These are phyloP conservation scores for Leersia perrieri DNA, from an alignment of 176 grass and related monocot species.

Conservation along the genomic window DNA sequence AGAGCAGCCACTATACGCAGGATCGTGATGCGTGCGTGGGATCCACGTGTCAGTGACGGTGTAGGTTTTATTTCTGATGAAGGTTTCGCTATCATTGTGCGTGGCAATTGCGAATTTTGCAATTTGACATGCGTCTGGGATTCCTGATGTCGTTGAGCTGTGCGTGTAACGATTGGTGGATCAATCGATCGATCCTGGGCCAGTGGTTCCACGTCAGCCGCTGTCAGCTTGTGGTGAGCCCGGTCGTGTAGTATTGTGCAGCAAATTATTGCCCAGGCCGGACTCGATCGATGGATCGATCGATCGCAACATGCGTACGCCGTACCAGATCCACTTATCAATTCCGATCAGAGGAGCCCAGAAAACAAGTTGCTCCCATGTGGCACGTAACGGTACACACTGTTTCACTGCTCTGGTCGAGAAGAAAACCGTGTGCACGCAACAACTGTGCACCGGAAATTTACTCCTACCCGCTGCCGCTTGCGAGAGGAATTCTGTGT, in stretches of 20 bases:
- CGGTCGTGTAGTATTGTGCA: no score
- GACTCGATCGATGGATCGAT: neutral
- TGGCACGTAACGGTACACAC: neutral
- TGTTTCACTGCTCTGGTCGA: neutral
- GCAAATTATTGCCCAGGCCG: slow-evolving; percentile 15
- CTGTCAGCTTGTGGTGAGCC: slow-evolving; percentile 3
- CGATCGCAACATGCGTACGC: slow-evolving; percentile 1
- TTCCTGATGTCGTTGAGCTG: slow-evolving; percentile 13
- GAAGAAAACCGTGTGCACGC: no score
- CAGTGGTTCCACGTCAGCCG: slow-evolving; percentile 3
- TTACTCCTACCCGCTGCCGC: no score
- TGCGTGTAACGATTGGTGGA: neutral
- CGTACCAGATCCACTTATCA: neutral
- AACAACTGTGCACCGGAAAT: no score
- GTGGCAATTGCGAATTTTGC: no score
- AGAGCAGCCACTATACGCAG: no score
- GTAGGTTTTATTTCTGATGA: no score
- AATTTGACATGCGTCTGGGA: no score
- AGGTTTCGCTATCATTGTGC: no score
- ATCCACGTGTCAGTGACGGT: neutral
- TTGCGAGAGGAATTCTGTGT: neutral
- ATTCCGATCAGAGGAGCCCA: neutral
- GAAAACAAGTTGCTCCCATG: neutral
- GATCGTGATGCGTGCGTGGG: neutral
- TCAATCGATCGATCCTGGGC: neutral